Percentiles rank a stretch among this genome's conserved stretches.
phyloP scores from a whole-genome alignment of 2,329 filamentous ascomycete genomes.

The Capronia epimyces region DNA sequence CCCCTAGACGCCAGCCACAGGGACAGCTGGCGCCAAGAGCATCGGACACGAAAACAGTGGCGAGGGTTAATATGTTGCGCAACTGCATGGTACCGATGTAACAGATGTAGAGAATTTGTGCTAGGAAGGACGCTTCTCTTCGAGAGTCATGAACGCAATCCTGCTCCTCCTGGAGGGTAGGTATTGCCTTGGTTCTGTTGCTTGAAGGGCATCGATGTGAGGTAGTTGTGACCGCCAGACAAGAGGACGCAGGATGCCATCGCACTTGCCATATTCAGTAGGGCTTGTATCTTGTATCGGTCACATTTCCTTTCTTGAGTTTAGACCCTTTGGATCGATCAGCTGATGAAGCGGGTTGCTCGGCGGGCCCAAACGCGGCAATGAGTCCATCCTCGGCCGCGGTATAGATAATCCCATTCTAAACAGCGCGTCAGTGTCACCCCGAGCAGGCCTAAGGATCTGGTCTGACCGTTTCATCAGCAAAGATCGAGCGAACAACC shows the following conservation, averaged over 20 bases:
- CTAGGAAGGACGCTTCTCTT: too few relatives aligned
- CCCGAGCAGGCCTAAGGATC: neutral
- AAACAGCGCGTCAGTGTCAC: slow-evolving; percentile 7
- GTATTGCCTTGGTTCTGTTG: neutral
- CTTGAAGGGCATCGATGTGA: neutral
- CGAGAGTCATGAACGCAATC: neutral
- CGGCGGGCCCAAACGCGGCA: slow-evolving; percentile 17
- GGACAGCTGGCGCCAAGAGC: slow-evolving; percentile 12
- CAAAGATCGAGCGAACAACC: slow-evolving; percentile 42
- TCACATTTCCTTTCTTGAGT: slow-evolving; percentile 14
- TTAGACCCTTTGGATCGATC: slow-evolving; percentile 18
- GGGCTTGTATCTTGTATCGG: slow-evolving; percentile 24
- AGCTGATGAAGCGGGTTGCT: neutral
- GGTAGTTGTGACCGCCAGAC: neutral
- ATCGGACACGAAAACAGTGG: neutral
- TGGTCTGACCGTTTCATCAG: slow-evolving; percentile 41
- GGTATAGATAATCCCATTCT: slow-evolving; percentile 41
- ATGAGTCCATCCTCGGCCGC: slow-evolving; percentile 41
- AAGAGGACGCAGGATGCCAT: neutral
- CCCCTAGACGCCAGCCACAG: slow-evolving; percentile 22
- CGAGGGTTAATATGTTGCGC: slow-evolving; percentile 3
- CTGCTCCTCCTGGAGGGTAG: neutral
- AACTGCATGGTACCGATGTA: slow-evolving; percentile 11
- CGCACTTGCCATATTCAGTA: slow-evolving; percentile 17
- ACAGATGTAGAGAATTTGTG: neutral